A percentile compares a stretch with the other conserved stretches of the same genome.
Conservation (phyloP, 192 early-diverging fungal species). For the Backusella liffmaniae region DNA sequence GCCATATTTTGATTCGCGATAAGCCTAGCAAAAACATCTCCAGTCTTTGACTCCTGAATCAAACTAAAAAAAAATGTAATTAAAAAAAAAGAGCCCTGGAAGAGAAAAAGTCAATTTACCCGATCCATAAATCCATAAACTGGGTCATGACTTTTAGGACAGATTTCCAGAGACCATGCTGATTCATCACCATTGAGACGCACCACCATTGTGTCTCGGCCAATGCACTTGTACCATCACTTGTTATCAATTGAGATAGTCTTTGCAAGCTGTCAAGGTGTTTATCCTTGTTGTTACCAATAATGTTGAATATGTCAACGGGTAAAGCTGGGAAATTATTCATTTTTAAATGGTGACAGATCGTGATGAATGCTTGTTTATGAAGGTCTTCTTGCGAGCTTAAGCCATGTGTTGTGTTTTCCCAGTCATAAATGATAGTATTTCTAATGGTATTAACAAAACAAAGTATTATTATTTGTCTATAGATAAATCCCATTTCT, state of each 20-base stretch:
- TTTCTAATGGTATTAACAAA: neutral
- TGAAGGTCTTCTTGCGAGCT: neutral
- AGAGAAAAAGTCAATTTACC: neutral
- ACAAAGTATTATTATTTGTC: neutral
- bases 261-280: neutral
- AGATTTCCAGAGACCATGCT: neutral
- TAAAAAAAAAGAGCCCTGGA: no score
- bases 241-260: neutral
- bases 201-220: neutral
- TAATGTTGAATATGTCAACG: neutral
- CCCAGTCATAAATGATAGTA: neutral
- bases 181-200: neutral
- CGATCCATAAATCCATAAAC: conserved; percentile 17
- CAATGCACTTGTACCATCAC: neutral
- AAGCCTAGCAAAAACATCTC: neutral
- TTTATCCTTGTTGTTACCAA: neutral
- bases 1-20: neutral
- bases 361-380: neutral
- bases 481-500: no score
- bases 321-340: neutral
- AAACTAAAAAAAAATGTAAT: neutral
- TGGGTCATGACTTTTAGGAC: conserved; percentile 14
- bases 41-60: neutral
- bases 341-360: neutral
- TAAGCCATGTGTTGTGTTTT: neutral